Base-by-base conservation (phyloP, 179 eudicot species). In the Beta lomatogona region DNA sequence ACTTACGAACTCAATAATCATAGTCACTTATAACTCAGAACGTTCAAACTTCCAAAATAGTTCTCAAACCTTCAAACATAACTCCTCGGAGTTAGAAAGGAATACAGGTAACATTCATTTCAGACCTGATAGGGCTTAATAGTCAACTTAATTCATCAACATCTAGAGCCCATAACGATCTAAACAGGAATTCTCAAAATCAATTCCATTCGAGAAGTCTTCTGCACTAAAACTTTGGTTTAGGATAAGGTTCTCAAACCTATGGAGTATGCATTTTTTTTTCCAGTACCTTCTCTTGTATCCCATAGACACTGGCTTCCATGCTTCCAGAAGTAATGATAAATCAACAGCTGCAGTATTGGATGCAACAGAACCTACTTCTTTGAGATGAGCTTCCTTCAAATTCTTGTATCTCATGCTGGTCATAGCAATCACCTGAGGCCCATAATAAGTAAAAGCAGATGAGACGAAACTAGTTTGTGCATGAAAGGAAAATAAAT, bases 281-380 rank as follows among this genome's bases (percentile, higher is more conserved):
- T 48, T 16, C 18, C 64, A 50, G 63, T 89, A 94, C 99, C 97
- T 95, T 89, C 81, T 89, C 87, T 95, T 94, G 88, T 87, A 83
- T 60, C 98, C 99, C 94, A 95, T 86, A 63, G 97, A 90, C 8
- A 94, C 80, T 76, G 99, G 99, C 82, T 90, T 91, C 99, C 99
- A 94, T 59, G 99, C 98, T 81, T 95, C 94, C 59, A 83, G 77
- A 89, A 95, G 94, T 76, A 95, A 85, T 73, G 89, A 71, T 55
- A 82, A 74, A 81, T 72, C 79, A 63, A 28, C 73, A 55, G 67
- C 85, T 50, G 45, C 53, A 52, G 68, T 78, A 71, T 77, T 81
- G 21, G 85, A 61, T 44, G 18, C 50, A 36, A 50, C 71, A 74
- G 45, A 10, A 79, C 91, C 89, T 78, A 77, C 61, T 52, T 74